A percentile compares a stretch with the other conserved stretches of the same genome.
phyloP scores from a whole-genome alignment of 768 basidiomycete species.

The Hypholoma sublateritium region DNA sequence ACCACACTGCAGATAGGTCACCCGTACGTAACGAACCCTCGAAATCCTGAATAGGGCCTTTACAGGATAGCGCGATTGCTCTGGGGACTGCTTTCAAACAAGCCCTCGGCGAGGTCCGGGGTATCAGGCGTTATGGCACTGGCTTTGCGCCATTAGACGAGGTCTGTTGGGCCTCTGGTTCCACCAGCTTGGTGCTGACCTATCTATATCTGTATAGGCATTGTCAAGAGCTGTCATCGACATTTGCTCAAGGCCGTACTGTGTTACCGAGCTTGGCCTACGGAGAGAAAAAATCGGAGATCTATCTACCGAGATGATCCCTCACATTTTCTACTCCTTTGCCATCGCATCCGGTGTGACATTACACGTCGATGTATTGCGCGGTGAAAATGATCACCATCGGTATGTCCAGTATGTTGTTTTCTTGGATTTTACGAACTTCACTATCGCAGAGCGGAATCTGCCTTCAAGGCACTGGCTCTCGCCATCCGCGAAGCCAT shows the following conservation, averaged over 20 bases:
- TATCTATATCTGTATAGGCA: constrained; percentile 52
- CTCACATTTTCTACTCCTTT: constrained; percentile 96
- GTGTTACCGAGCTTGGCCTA: constrained; percentile 86
- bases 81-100: constrained; percentile 90
- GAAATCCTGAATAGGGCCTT: constrained; percentile 20
- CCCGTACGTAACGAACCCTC: neutral
- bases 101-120: constrained; percentile 91
- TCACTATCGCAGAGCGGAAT: constrained; percentile 72
- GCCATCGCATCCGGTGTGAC: constrained; percentile 95
- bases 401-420: constrained; percentile 49
- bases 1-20: constrained; percentile 95
- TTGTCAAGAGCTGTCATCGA: constrained; percentile 96
- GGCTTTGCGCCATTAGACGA: constrained; percentile 98
- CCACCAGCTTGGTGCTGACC: constrained; percentile 4
- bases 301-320: constrained; percentile 96
- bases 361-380: constrained; percentile 89
- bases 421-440: neutral
- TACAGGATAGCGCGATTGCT: constrained; percentile 89
- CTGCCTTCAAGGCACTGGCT: constrained; percentile 97
- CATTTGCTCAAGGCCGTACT: constrained; percentile 96
- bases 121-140: constrained; percentile 93
- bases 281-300: constrained; percentile 93
- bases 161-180: constrained; percentile 41
- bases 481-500: constrained; percentile 96
- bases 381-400: constrained; percentile 98